These are phyloP conservation scores for Noccaea bulbosa DNA, from an alignment of 345 rosid genomes.

Conservation along the genomic window DNA sequence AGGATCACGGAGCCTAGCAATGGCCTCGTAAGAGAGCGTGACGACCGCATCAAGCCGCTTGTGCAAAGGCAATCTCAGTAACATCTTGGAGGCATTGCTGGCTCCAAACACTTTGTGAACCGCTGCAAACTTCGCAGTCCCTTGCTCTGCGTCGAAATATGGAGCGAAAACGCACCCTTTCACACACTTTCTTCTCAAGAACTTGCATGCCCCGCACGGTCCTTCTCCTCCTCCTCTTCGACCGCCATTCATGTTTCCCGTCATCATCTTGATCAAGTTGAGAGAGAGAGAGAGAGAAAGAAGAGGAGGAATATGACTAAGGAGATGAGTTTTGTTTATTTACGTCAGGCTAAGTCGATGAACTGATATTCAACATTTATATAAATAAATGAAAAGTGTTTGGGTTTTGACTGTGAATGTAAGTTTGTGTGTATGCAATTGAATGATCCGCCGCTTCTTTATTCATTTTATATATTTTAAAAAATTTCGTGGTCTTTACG, in stretches of 20 bases:
- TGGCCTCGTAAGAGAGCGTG: slow-evolving; percentile 81
- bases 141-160: slow-evolving; percentile 87
- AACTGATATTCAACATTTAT: slow-evolving; percentile 18
- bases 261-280: slow-evolving; percentile 39
- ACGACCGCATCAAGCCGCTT: slow-evolving; percentile 78
- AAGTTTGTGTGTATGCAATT: slow-evolving; percentile 32
- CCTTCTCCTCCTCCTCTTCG: slow-evolving; percentile 61
- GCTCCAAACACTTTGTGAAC: slow-evolving; percentile 96
- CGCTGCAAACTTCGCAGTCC: slow-evolving; percentile 74
- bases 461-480: slow-evolving; percentile 2
- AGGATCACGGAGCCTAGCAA: slow-evolving; percentile 82
- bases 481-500: slow-evolving; percentile 31
- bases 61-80: slow-evolving; percentile 60
- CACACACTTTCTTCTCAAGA: slow-evolving; percentile 78
- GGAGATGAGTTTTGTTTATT: slow-evolving; percentile 10
- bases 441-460: slow-evolving; percentile 38
- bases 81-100: slow-evolving; percentile 86
- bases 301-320: not conserved
- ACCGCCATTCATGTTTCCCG: slow-evolving; percentile 38
- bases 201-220: slow-evolving; percentile 94
- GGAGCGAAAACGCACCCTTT: slow-evolving; percentile 87
- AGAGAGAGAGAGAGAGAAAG: not conserved
- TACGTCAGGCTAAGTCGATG: slow-evolving; percentile 16
- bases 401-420: slow-evolving; percentile 38
- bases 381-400: slow-evolving; percentile 36